Evolutionary conservation across 805 yeast species (phyloP).

Genomic region (Citeromyces matritensis): DNA sequence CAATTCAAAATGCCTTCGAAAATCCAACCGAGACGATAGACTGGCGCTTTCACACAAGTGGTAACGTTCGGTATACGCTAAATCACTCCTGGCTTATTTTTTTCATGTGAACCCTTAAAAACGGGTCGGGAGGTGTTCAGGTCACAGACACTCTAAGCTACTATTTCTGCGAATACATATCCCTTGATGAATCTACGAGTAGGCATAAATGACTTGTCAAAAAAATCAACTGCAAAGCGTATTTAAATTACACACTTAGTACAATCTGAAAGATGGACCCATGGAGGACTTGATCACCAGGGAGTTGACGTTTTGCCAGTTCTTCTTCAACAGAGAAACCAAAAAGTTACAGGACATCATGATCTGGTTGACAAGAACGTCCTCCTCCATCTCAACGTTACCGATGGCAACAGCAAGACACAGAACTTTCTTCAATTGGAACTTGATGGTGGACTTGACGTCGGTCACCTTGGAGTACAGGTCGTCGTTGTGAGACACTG

Average conservation of each 20-base stretch:
- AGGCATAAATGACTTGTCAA: too few relatives aligned
- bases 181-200: too few relatives aligned
- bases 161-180: too few relatives aligned
- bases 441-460: slow-evolving; percentile 98
- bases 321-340: slow-evolving; percentile 98
- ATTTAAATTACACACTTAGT: slow-evolving; percentile 35
- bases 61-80: too few relatives aligned
- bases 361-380: slow-evolving; percentile 90
- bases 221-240: too few relatives aligned
- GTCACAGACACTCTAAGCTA: too few relatives aligned
- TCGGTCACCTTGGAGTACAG: slow-evolving; percentile 90
- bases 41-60: too few relatives aligned
- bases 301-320: slow-evolving; percentile 99
- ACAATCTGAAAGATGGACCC: slow-evolving; percentile 99
- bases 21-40: too few relatives aligned
- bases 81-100: too few relatives aligned
- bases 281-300: slow-evolving; percentile 96
- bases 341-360: slow-evolving; percentile 98
- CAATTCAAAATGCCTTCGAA: too few relatives aligned
- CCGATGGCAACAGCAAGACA: slow-evolving; percentile 99
- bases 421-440: slow-evolving; percentile 99
- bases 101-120: too few relatives aligned
- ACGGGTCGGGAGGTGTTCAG: too few relatives aligned
- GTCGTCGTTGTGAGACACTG: slow-evolving; percentile 99
- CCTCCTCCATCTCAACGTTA: slow-evolving; percentile 99